Base-by-base conservation (phyloP, 306 rosid genomes). In the Cucurbita maxima region DNA sequence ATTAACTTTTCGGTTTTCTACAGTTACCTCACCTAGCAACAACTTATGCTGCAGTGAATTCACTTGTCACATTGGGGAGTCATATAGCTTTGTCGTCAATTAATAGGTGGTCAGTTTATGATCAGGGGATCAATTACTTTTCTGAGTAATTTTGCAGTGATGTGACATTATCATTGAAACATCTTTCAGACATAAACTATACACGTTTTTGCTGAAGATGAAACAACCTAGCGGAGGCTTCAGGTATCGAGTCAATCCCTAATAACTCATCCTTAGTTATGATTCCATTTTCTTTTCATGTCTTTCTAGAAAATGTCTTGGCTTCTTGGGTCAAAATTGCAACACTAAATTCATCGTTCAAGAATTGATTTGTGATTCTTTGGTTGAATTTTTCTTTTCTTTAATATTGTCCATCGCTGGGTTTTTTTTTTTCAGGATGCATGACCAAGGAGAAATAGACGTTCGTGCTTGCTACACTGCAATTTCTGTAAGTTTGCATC, bases 11-110 rank as follows among this genome's bases (percentile, higher is more conserved):
- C 22, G 19, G 58, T 83, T 79, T 73, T 81, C 16, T 45, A 73
- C 88, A 93, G 98, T 59, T 93, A 88, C 96, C 98, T 75, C 98
- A 93, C 85, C 93, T 93, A 55, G 98, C 97, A 63, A 93, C 98
- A 50, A 93, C 97, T 68, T 90, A 93, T 80, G 97, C 98, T 82
- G 94, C 96, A 10, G 88, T 93, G 76, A 93, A 90, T 83, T 73
- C 97, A 22, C 97, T 93, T 63, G 84, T 93, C 73, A 86, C 97
- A 15, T 44, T 93, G 78, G 97, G 96, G 22, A 84, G 89, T 85
- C 80, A 86, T 58, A 78, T 84, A 84, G 84, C 97, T 75, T 75
- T 90, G 84, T 79, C 90, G 47, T 88, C 98, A 48, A 88, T 90
- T 81, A 88, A 93, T 84, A 93, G 98, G 98, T 93, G 84, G 85